phyloP scores from a whole-genome alignment of 2,329 filamentous ascomycete genomes.

The Cercospora beticola region DNA sequence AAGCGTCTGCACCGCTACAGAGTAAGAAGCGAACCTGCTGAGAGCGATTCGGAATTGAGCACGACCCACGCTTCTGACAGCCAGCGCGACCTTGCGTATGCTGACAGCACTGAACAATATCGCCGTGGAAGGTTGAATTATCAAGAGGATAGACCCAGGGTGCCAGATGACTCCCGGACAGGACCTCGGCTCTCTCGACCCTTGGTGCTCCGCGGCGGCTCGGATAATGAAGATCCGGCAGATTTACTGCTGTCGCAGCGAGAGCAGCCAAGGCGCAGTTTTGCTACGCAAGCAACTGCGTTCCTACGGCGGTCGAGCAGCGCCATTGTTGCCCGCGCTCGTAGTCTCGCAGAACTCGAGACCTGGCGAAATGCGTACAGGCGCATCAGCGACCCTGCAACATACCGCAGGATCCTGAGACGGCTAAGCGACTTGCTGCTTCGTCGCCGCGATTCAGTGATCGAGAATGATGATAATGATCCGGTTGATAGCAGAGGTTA shows the following conservation, averaged over 20 bases:
- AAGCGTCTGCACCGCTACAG: not conserved
- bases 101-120: not conserved
- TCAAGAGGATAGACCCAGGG: not conserved
- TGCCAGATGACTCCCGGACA: not conserved
- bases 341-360: not conserved
- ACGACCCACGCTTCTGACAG: not conserved
- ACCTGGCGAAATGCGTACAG: slow-evolving; percentile 1
- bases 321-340: not conserved
- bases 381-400: slow-evolving; percentile 3
- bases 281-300: not conserved
- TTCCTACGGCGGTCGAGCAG: not conserved
- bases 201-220: not conserved
- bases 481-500: not conserved
- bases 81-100: not conserved
- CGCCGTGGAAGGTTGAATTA: not conserved
- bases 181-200: not conserved
- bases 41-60: not conserved
- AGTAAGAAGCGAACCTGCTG: not conserved
- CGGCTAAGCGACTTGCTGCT: not conserved
- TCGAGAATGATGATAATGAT: not conserved
- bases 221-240: not conserved
- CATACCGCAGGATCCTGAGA: not conserved
- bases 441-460: not conserved
- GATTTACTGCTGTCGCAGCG: not conserved
- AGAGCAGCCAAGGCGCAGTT: not conserved